Percentiles rank a stretch among this genome's conserved stretches.
phyloP scores from a whole-genome alignment of 495 filamentous ascomycete species.

The Penicillium herquei region DNA sequence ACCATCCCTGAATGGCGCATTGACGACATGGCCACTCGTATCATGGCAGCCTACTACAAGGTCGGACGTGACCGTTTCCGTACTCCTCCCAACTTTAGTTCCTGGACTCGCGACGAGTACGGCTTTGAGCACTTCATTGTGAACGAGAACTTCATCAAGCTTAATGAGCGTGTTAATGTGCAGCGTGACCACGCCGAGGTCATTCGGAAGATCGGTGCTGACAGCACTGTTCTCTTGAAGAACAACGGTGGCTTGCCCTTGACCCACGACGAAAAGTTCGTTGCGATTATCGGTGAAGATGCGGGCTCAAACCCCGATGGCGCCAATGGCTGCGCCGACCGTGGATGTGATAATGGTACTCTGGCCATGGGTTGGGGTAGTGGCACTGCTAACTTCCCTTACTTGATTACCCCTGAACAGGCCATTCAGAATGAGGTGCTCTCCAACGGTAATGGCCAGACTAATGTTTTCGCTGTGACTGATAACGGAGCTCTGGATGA shows the following conservation, averaged over 20 bases:
- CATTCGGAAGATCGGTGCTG: slow-evolving; percentile 72
- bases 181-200: slow-evolving; percentile 67
- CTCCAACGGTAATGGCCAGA: slow-evolving; percentile 41
- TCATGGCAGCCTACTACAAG: slow-evolving; percentile 92
- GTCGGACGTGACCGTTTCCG: slow-evolving; percentile 66
- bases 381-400: slow-evolving; percentile 87
- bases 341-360: slow-evolving; percentile 82
- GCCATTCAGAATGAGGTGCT: slow-evolving; percentile 76
- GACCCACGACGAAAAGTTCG: slow-evolving; percentile 66
- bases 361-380: slow-evolving; percentile 95
- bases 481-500: slow-evolving; percentile 66
- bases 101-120: slow-evolving; percentile 77
- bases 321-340: slow-evolving; percentile 82
- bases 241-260: slow-evolving; percentile 77
- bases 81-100: slow-evolving; percentile 78
- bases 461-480: slow-evolving; percentile 66
- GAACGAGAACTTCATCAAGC: slow-evolving; percentile 56
- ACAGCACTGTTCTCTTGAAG: slow-evolving; percentile 86
- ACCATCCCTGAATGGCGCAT: slow-evolving; percentile 87
- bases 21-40: slow-evolving; percentile 89
- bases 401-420: slow-evolving; percentile 81
- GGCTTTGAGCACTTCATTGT: slow-evolving; percentile 65
- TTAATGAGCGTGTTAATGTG: slow-evolving; percentile 88
- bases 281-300: slow-evolving; percentile 84
- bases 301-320: slow-evolving; percentile 74